These are phyloP conservation scores for Persicaria tinctoria DNA, from an alignment of 148 eudicot species.

Conservation along the genomic window DNA sequence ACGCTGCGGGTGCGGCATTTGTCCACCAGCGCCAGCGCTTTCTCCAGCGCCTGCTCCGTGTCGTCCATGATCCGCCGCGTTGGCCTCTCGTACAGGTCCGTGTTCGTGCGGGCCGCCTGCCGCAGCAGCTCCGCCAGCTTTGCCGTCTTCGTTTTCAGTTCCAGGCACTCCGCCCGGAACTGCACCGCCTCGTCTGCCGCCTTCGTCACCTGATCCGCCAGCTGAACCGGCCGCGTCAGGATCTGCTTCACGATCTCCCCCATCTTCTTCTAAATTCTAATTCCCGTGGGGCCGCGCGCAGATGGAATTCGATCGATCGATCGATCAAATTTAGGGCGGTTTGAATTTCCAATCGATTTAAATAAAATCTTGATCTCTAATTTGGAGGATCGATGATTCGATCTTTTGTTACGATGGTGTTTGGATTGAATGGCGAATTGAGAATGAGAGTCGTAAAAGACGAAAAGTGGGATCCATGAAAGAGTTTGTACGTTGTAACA, in stretches of 20 bases:
- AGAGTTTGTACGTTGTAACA: neutral
- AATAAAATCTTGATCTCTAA: neutral
- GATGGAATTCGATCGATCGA: neutral
- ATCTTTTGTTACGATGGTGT: neutral
- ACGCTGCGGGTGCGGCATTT: constrained; percentile 51
- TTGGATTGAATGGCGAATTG: neutral
- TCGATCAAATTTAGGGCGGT: neutral
- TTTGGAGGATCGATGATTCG: too few relatives aligned
- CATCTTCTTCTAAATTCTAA: constrained; percentile 19
- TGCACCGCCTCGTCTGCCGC: constrained; percentile 43
- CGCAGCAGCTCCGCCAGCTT: constrained; percentile 61
- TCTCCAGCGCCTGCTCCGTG: constrained; percentile 61
- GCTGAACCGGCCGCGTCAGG: constrained; percentile 60
- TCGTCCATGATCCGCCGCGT: constrained; percentile 76
- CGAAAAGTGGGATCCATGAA: neutral
- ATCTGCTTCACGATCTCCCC: constrained; percentile 67
- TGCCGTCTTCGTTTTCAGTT: constrained; percentile 48
- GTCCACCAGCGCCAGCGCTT: constrained; percentile 42
- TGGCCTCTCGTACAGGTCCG: constrained; percentile 70
- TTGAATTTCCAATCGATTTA: neutral
- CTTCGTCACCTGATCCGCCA: constrained; percentile 64
- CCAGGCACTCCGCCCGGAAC: constrained; percentile 51
- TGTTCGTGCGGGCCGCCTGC: constrained; percentile 60
- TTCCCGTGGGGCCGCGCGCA: neutral
- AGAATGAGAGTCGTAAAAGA: neutral